Percentiles rank a stretch among this genome's conserved stretches.
phyloP scores from a whole-genome alignment of 768 basidiomycete species.

The Phaeolepiota aurea region DNA sequence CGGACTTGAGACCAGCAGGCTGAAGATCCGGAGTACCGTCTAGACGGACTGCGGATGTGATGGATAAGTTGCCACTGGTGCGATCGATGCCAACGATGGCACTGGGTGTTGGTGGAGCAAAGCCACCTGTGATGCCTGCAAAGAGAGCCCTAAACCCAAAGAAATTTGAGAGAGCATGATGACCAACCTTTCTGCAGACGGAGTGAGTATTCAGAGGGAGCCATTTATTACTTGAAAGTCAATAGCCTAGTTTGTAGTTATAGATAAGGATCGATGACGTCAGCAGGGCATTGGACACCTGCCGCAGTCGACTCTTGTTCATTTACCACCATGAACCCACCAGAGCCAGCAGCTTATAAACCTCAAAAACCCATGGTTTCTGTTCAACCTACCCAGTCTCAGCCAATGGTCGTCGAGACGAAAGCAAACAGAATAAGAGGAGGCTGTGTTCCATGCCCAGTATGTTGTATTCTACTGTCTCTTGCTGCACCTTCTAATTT shows the following conservation, averaged over 20 bases:
- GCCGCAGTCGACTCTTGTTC: not conserved
- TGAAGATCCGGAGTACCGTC: slow-evolving; percentile 36
- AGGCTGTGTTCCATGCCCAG: slow-evolving; percentile 23
- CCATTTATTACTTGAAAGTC: slow-evolving; percentile 25
- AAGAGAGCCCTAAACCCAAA: not conserved
- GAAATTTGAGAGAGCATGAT: no score
- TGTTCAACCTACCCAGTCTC: not conserved
- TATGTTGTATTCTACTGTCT: slow-evolving; percentile 4
- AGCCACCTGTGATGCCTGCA: slow-evolving; percentile 69
- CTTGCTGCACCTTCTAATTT: slow-evolving; percentile 1
- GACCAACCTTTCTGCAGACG: slow-evolving; percentile 53
- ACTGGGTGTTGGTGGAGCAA: slow-evolving; percentile 57
- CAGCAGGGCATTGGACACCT: not conserved
- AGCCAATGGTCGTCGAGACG: not conserved
- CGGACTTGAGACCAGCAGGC: slow-evolving; percentile 31
- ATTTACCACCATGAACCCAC: not conserved
- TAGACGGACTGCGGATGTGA: slow-evolving; percentile 40
- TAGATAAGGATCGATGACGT: slow-evolving; percentile 3
- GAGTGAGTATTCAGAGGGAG: slow-evolving; percentile 44
- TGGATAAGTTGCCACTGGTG: slow-evolving; percentile 17
- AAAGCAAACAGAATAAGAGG: slow-evolving; percentile 14
- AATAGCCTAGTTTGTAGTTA: slow-evolving; percentile 4
- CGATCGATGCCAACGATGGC: slow-evolving; percentile 47
- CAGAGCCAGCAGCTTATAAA: not conserved
- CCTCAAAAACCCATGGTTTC: not conserved